phyloP scores from a whole-genome alignment of 371 early-diverging fungal genomes.

The Lichtheimia corymbifera region DNA sequence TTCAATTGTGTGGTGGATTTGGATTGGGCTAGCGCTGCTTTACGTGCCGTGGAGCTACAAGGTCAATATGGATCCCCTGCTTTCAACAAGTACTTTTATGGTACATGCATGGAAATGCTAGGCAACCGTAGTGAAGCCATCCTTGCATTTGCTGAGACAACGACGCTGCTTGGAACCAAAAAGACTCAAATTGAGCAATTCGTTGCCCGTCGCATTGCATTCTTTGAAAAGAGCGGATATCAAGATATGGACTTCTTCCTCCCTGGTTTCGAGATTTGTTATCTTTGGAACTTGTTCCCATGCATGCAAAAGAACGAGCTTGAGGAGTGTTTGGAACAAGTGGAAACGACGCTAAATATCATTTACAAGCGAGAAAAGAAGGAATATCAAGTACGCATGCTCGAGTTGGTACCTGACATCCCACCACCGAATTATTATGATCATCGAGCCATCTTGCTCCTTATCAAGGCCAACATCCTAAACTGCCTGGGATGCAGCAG shows the following conservation, averaged over 20 bases:
- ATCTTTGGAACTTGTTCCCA: constrained; percentile 60
- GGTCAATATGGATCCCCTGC: constrained; percentile 55
- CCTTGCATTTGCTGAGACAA: constrained; percentile 49
- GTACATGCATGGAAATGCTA: constrained; percentile 54
- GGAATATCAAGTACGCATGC: constrained; percentile 47
- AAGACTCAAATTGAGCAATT: constrained; percentile 58
- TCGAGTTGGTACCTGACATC: constrained; percentile 41
- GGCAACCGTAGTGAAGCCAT: constrained; percentile 56
- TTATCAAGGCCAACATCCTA: constrained; percentile 41
- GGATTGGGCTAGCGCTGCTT: constrained; percentile 56
- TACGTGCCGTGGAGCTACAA: constrained; percentile 43
- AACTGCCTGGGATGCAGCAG: constrained; percentile 33
- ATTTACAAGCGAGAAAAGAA: constrained; percentile 51
- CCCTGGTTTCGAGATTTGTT: constrained; percentile 59
- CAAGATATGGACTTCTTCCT: constrained; percentile 56
- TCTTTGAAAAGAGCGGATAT: constrained; percentile 57
- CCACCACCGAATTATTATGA: constrained; percentile 50
- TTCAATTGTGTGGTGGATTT: constrained; percentile 57
- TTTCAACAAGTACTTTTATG: constrained; percentile 61
- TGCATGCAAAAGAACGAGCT: constrained; percentile 50
- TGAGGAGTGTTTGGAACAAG: constrained; percentile 35
- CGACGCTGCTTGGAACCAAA: constrained; percentile 47
- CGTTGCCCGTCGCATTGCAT: constrained; percentile 49
- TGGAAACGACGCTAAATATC: constrained; percentile 40
- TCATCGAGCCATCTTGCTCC: constrained; percentile 41